These are phyloP conservation scores for Camellia lanceoleosa DNA, from an alignment of 148 eudicot genomes.

Conservation along the genomic window DNA sequence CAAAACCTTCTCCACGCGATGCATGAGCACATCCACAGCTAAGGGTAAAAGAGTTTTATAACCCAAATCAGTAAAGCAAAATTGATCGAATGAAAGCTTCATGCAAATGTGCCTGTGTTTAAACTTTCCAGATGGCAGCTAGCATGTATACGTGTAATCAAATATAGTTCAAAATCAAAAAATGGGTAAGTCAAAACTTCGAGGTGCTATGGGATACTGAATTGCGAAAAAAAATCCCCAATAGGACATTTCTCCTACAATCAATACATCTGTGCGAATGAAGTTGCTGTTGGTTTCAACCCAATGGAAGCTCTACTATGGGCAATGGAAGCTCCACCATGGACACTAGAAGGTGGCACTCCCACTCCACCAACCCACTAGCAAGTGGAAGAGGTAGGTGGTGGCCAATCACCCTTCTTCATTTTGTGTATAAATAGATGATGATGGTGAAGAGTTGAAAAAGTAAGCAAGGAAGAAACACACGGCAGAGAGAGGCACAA, in stretches of 20 bases:
- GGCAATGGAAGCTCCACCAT: too few relatives aligned
- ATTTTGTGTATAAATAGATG: too few relatives aligned
- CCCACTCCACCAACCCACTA: too few relatives aligned
- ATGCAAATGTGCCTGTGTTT: neutral
- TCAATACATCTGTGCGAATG: neutral
- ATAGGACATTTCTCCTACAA: neutral
- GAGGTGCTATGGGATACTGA: neutral
- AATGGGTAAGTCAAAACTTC: neutral
- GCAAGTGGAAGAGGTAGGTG: too few relatives aligned
- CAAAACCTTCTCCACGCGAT: constrained; percentile 71
- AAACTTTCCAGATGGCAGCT: neutral
- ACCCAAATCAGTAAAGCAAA: neutral
- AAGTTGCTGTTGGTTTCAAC: too few relatives aligned
- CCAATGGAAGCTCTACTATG: too few relatives aligned
- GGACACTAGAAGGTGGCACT: too few relatives aligned
- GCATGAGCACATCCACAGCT: constrained; percentile 41
- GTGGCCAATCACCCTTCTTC: too few relatives aligned
- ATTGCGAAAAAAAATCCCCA: neutral
- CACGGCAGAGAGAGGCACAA: too few relatives aligned
- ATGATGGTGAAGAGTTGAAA: too few relatives aligned
- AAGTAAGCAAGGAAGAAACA: too few relatives aligned
- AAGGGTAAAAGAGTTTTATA: neutral
- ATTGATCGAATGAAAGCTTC: neutral
- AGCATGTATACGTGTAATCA: neutral
- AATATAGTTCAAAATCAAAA: neutral